Evolutionary conservation across 2,329 filamentous ascomycete genomes (phyloP), one percentile per base, ranked within the genome.

Genomic region (Aspergillus puulaauensis): DNA sequence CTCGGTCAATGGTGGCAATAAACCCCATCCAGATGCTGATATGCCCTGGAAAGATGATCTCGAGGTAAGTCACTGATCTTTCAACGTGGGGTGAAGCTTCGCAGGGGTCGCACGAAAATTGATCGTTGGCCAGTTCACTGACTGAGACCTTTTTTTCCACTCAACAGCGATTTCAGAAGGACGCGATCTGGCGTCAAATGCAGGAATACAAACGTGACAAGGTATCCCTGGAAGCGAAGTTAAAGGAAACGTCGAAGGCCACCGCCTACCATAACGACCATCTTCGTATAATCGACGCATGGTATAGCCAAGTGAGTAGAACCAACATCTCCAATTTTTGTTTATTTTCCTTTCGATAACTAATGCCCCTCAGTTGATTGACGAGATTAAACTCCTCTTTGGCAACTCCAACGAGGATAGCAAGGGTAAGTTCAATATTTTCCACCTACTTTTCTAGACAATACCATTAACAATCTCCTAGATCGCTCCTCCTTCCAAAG

Each of bases 121-220:
- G 33, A 51, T 51, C 31, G 44, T 50, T 37, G 35, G 37, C 17
- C 37, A 41, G 41, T 46, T 19, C n/a, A 57, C 56, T 58, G 43
- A 54, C 45, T 54, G 45, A 54, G 61, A 49, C 66, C 72, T 58
- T 74, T 57, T 51, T 61, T 53, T 56, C 44, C 59, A 59, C 54
- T 39, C 60, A 75, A 68, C 76, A 96, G 91, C 86, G 89, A 72
- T 95, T 90, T 70, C 90, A 93, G 78, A 99, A 98, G 79, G 95
- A 96, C 80, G 95, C 95, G 63, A 96, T 99, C 73, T 89, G 90
- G 69, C 91, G 96, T 58, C 93, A 97, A 78, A 96, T 99, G 92
- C 90, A 92, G 72, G 95, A 98, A 77, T 97, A 96, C 77, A 96
- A 96, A 78, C 88, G 95, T 67, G 91, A 96, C 73, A 93, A 92